Conservation (phyloP, 805 yeast genomes). For the Pichia ethanolica region DNA sequence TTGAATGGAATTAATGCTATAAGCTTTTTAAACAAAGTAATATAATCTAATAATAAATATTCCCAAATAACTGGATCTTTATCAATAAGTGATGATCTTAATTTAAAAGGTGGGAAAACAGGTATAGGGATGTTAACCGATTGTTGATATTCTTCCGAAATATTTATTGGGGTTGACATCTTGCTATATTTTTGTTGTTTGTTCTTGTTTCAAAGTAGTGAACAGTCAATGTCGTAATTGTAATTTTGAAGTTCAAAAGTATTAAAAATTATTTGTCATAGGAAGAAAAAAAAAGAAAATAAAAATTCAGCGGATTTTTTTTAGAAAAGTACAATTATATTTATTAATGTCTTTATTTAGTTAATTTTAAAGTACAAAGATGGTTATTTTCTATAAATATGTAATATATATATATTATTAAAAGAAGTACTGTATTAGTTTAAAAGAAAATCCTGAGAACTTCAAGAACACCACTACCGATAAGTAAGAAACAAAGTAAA, state of each 20-base stretch:
- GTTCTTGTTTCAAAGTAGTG: background rate
- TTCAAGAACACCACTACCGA: constrained; percentile 81
- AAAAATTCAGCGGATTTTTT: background rate
- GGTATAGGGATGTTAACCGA: constrained; percentile 11
- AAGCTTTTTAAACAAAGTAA: constrained; percentile 43
- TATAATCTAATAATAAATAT: constrained; percentile 59
- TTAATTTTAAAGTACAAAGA: too few species aligned
- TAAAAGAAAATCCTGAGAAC: constrained; percentile 45
- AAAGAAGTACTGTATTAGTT: too few species aligned
- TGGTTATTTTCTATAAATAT: too few species aligned
- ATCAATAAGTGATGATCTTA: constrained; percentile 70
- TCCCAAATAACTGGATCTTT: constrained; percentile 83
- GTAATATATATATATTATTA: too few species aligned
- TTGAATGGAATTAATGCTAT: constrained; percentile 18
- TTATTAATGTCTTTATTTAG: too few species aligned
- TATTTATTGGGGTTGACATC: background rate
- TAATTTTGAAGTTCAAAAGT: too few species aligned
- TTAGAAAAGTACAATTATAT: too few species aligned
- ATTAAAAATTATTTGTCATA: too few species aligned
- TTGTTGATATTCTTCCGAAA: background rate
- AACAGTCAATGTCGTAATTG: too few species aligned
- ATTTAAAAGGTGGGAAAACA: constrained; percentile 63
- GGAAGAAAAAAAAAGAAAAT: background rate
- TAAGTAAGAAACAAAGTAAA: constrained; percentile 50
- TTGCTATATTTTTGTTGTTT: background rate